A percentile compares a stretch with the other conserved stretches of the same genome.
These are phyloP conservation scores for Trypethelium eluteriae DNA, from an alignment of 495 filamentous ascomycete species.

Conservation along the genomic window DNA sequence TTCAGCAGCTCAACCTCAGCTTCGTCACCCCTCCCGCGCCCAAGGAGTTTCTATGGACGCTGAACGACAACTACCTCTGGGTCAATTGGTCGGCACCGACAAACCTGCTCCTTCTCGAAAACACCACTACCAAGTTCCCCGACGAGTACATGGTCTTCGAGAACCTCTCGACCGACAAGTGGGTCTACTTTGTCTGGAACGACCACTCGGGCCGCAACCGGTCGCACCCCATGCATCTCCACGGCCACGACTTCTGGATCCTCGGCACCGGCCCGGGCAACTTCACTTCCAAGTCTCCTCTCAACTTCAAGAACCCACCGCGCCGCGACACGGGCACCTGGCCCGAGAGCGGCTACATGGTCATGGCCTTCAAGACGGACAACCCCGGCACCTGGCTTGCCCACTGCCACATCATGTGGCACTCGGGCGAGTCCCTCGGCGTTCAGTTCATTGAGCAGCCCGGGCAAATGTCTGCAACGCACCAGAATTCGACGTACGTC, in stretches of 20 bases:
- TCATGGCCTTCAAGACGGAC: conserved; percentile 31
- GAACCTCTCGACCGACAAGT: conserved; percentile 28
- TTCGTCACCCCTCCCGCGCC: conserved; percentile 20
- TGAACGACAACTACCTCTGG: conserved; percentile 31
- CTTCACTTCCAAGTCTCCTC: conserved; percentile 17
- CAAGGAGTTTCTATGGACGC: conserved; percentile 35
- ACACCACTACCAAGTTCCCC: conserved; percentile 25
- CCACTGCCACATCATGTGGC: conserved; percentile 41
- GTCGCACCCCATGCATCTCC: conserved; percentile 20
- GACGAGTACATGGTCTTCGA: conserved; percentile 30
- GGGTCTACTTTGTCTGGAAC: conserved; percentile 33
- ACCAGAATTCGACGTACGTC: conserved; percentile 4
- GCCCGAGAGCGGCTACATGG: conserved; percentile 22
- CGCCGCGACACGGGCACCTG: conserved; percentile 25
- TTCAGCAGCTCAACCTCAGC: conserved; percentile 25
- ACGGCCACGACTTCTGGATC: conserved; percentile 25
- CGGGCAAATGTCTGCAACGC: conserved; percentile 6
- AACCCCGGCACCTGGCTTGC: conserved; percentile 49
- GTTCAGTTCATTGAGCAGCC: conserved; percentile 31
- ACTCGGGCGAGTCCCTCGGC: conserved; percentile 30
- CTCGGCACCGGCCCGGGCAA: conserved; percentile 23
- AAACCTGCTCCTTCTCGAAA: conserved; percentile 26
- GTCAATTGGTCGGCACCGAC: conserved; percentile 31
- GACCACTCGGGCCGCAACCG: conserved; percentile 7
- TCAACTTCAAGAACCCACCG: conserved; percentile 25